Percentiles rank a stretch among this genome's conserved stretches.
Conservation (phyloP, 129 eudicot species). For the Centella asiatica region DNA sequence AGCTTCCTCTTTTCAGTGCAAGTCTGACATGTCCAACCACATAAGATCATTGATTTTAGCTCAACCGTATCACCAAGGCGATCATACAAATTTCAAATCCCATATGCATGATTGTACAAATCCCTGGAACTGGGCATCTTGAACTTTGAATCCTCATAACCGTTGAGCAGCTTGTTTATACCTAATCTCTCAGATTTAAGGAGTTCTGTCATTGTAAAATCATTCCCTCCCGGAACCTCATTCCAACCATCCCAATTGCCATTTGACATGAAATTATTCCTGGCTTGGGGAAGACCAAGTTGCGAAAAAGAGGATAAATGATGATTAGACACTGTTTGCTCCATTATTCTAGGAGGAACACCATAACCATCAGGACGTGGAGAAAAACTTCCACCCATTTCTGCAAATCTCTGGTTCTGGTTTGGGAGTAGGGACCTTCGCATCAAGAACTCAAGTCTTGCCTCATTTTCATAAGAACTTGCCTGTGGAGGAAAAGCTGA, state of each 20-base stretch:
- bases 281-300: conserved; percentile 41
- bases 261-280: conserved; percentile 45
- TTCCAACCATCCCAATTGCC: conserved; percentile 92
- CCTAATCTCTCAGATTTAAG: conserved; percentile 73
- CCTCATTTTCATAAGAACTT: conserved; percentile 49
- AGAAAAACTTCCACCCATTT: conserved; percentile 44
- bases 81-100: conserved; percentile 35
- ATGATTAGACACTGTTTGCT: conserved; percentile 35
- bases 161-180: conserved; percentile 42
- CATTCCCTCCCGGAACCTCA: conserved; percentile 56
- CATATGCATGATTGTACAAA: conserved; percentile 56
- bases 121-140: conserved; percentile 63
- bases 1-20: conserved; percentile 23
- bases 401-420: conserved; percentile 53
- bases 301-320: conserved; percentile 54
- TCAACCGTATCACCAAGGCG: conserved; percentile 16
- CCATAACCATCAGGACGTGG: conserved; percentile 51
- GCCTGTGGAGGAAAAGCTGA: conserved; percentile 44
- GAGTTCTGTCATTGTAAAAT: conserved; percentile 63
- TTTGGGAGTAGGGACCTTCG: conserved; percentile 66
- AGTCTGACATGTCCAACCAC: conserved; percentile 9
- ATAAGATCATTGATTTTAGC: conserved; percentile 5
- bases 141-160: conserved; percentile 74
- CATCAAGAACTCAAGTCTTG: conserved; percentile 54
- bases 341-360: conserved; percentile 50